Base-by-base conservation (phyloP, 257 asterid genomes). In the Salvia miltiorrhiza region DNA sequence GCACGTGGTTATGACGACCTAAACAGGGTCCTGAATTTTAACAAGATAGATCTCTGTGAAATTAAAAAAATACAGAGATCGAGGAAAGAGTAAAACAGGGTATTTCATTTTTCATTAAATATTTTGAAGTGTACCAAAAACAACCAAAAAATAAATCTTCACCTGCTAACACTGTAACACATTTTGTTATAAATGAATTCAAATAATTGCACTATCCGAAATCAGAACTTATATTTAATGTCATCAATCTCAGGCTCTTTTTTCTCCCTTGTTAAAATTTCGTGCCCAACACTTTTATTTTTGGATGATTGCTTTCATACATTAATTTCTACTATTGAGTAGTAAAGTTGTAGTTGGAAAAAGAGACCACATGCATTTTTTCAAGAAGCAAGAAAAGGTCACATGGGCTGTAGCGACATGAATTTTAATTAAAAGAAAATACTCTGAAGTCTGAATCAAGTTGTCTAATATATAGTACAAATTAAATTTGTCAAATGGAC, bases 21-120 rank as follows among this genome's bases (percentile, higher is more conserved):
- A 54, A 76, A 71, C 23, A 12, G 67, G 72, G 68, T 39, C 41
- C 81, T 65, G 76, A 76, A 76, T 73, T 77, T 2, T 76, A 58
- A 77, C 58, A 67, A 64, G 70, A 47, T 66, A 5, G 63, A 71
- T n/a, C n/a, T n/a, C n/a, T 66, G n/a, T 73, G 59, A 39, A 65
- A 30, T 60, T 43, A 75, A 73, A 80, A 30, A 9, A 21, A 24
- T 73, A 13, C 81, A 54, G 39, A 40, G 13, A 45, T 71, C 79
- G 66, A 73, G 74, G 74, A 55, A n/a, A 11, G 43, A 26, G 48
- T 41, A 23, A 17, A 2, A 9, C 10, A 3, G n/a, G 11, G 8
- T 13, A 1, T 52, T 17, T 40, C 1, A 28, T 45, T 56, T 63
- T 24, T 49, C 5, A n/a, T 37, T 71, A 37, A 30, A 19, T 71